Evolutionary conservation across 768 basidiomycete species (phyloP).

Genomic region (Leccinum olivaceopallidum): DNA sequence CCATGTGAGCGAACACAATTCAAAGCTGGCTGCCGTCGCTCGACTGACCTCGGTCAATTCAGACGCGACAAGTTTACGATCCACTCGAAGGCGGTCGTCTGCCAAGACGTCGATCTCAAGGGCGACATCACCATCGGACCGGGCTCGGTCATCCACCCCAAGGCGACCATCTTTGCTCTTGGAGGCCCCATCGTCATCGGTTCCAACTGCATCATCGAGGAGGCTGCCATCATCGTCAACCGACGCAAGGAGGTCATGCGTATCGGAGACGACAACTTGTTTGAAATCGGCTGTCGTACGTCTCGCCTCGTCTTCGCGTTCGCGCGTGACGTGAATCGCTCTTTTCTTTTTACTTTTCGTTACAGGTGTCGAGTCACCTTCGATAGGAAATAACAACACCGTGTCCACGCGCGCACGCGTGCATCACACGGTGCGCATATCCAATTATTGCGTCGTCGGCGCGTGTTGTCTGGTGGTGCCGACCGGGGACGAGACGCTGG

Average conservation of each 20-base stretch:
- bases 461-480: slow-evolving; percentile 79
- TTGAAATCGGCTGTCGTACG: slow-evolving; percentile 92
- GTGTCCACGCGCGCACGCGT: slow-evolving; percentile 82
- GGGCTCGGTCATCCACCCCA: slow-evolving; percentile 91
- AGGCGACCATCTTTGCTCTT: slow-evolving; percentile 90
- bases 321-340: background rate
- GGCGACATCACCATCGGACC: slow-evolving; percentile 93
- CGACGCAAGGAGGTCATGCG: slow-evolving; percentile 87
- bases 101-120: slow-evolving; percentile 91
- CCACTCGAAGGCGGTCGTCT: slow-evolving; percentile 87
- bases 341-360: background rate
- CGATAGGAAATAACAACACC: slow-evolving; percentile 84
- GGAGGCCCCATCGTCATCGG: slow-evolving; percentile 92
- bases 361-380: slow-evolving; percentile 84
- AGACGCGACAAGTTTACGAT: slow-evolving; percentile 90
- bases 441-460: slow-evolving; percentile 81
- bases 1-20: slow-evolving; percentile 26
- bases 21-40: background rate
- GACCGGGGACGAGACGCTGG: slow-evolving; percentile 73
- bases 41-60: slow-evolving; percentile 1
- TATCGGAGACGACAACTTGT: slow-evolving; percentile 91
- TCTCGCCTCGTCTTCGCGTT: slow-evolving; percentile 16
- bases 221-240: slow-evolving; percentile 88
- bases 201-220: slow-evolving; percentile 87
- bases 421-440: slow-evolving; percentile 78